Evolutionary conservation across 129 eudicot species (phyloP), one percentile per base, ranked within the genome.

Genomic region (Solidago caesia): DNA sequence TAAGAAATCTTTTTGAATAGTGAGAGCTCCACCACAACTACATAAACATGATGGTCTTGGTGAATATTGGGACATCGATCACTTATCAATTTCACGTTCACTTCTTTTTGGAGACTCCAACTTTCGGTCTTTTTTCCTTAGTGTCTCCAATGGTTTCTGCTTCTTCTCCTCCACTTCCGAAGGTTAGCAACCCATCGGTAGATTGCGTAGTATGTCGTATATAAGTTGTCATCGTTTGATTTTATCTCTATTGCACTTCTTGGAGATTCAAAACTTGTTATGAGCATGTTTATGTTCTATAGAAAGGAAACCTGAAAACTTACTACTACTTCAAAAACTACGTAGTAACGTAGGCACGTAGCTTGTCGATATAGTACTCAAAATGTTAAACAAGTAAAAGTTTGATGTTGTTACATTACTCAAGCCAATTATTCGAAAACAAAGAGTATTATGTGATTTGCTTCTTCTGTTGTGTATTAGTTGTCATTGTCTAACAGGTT

Each of bases 101-200:
- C 67, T 71, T 64, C 59, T 44, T 73, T 72, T 64, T 26, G 43
- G 43, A 68, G 70, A 72, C 68, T 33, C 39, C 43, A 51, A 69
- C 69, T 65, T 65, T 29, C 47, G 6, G 43, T 65, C 49, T 65
- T 44, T 11, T 15, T 15, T 46, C 70, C 70, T 62, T 55, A 52
- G 41, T 75, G 60, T 75, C 79, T 68, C 68, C 77, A 33, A 91
- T 91, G 97, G 96, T 88, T 67, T 84, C 95, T 68, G 59, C 84
- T 74, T 64, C 87, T 81, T 73, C 91, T 76, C 94, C 91, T 63
- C 91, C 89, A 55, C 86, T 80, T 67, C 86, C 92, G 2, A 87
- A 82, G 92, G 92, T 87, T 75, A 81, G 58, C 9, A 44, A 15
- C 59, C 49, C 49, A 7, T 41, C 6, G 3, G 57, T 39, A 21